These are phyloP conservation scores for Paraglomus occultum DNA, from an alignment of 192 early-diverging fungal species.

Conservation along the genomic window DNA sequence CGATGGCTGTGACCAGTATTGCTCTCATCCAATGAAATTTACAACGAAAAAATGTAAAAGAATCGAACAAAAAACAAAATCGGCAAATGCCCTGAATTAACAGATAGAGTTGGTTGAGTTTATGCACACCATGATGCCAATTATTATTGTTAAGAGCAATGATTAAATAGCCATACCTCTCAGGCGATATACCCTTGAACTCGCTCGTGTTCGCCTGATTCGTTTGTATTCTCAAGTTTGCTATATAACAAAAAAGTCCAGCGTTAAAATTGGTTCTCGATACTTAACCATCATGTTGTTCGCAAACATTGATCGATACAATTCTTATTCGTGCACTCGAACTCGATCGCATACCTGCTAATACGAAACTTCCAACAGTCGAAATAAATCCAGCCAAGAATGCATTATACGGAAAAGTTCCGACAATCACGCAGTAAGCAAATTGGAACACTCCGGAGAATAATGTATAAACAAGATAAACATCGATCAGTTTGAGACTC, in stretches of 20 bases:
- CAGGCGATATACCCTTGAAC: constrained; percentile 69
- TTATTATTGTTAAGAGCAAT: background rate
- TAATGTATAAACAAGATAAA: constrained; percentile 89
- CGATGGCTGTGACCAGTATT: too few species aligned
- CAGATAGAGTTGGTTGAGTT: background rate
- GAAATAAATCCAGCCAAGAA: constrained; percentile 95
- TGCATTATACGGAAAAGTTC: constrained; percentile 97
- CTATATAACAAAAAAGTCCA: constrained; percentile 39
- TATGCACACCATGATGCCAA: constrained; percentile 5
- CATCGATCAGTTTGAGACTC: constrained; percentile 87
- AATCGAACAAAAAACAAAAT: constrained; percentile 84
- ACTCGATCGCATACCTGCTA: constrained; percentile 58
- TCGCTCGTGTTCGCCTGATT: constrained; percentile 75
- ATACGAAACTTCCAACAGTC: constrained; percentile 88
- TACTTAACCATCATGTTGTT: background rate
- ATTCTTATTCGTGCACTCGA: background rate
- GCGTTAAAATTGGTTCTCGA: background rate
- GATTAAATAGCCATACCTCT: constrained; percentile 55
- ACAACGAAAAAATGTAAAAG: constrained; percentile 88
- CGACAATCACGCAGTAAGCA: constrained; percentile 77
- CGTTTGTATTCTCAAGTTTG: constrained; percentile 91
- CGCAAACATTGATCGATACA: constrained; percentile 5
- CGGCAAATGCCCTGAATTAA: constrained; percentile 79
- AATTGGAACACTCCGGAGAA: constrained; percentile 92
- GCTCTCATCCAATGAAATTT: constrained; percentile 85